phyloP scores from a whole-genome alignment of 164 flowering plant species.

The Saururus chinensis region DNA sequence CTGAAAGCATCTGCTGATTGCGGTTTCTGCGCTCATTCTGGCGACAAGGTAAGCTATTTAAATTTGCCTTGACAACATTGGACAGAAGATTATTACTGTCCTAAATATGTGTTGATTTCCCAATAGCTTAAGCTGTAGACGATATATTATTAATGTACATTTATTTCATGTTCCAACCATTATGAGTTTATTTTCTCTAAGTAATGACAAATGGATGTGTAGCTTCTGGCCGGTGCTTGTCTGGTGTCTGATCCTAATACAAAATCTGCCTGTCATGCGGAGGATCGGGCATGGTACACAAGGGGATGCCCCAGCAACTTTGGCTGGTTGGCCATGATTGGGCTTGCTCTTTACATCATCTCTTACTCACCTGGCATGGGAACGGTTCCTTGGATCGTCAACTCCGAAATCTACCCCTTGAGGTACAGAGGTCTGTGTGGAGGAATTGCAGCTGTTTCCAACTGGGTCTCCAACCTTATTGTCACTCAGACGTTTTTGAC shows the following conservation, averaged over 20 bases:
- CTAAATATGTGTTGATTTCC: too few relatives aligned
- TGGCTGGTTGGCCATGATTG: constrained; percentile 48
- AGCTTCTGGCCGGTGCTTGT: constrained; percentile 49
- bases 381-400: constrained; percentile 62
- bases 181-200: too few relatives aligned
- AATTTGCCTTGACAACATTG: neutral
- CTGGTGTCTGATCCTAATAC: constrained; percentile 22
- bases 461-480: constrained; percentile 68
- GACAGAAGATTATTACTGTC: too few relatives aligned
- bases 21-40: constrained; percentile 47
- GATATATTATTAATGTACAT: too few relatives aligned
- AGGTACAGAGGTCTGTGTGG: constrained; percentile 60
- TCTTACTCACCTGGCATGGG: constrained; percentile 76
- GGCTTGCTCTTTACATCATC: constrained; percentile 50
- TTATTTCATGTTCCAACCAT: too few relatives aligned
- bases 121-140: too few relatives aligned
- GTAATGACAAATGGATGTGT: constrained; percentile 3
- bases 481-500: constrained; percentile 52
- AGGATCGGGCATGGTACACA: constrained; percentile 40
- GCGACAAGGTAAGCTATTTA: constrained; percentile 24
- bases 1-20: constrained; percentile 47
- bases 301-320: constrained; percentile 56
- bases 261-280: constrained; percentile 23
- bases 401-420: constrained; percentile 69
- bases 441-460: constrained; percentile 69